Conservation (phyloP, 202 grass and related monocot species). For the Elaeis oleifera region DNA sequence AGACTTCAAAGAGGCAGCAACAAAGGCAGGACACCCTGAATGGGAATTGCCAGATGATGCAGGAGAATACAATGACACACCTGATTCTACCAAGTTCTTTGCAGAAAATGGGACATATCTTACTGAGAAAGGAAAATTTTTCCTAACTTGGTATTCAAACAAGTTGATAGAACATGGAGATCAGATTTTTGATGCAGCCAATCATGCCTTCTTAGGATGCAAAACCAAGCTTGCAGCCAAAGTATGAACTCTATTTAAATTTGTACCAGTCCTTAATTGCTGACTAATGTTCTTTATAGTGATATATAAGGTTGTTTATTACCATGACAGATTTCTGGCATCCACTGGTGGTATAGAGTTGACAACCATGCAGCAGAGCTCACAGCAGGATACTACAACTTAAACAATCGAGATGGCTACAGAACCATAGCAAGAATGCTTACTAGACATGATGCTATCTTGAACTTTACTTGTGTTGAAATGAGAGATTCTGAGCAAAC, state of each 20-base stretch:
- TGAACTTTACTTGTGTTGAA: conserved; percentile 96
- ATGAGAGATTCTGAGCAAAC: conserved; percentile 74
- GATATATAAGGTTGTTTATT: neutral
- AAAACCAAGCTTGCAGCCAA: conserved; percentile 63
- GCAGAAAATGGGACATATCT: conserved; percentile 45
- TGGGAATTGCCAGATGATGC: conserved; percentile 51
- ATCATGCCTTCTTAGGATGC: conserved; percentile 57
- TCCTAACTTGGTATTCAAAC: conserved; percentile 78
- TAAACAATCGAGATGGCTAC: conserved; percentile 75
- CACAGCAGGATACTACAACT: conserved; percentile 75
- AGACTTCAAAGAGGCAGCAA: conserved; percentile 46
- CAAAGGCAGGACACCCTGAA: conserved; percentile 42
- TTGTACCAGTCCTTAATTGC: neutral
- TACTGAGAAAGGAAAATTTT: conserved; percentile 49
- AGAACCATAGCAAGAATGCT: conserved; percentile 74
- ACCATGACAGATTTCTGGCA: conserved; percentile 53
- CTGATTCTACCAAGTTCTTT: conserved; percentile 60
- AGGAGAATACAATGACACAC: conserved; percentile 43
- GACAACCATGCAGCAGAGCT: conserved; percentile 92
- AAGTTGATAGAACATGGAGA: conserved; percentile 60
- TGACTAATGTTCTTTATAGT: neutral
- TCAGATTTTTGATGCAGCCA: conserved; percentile 50
- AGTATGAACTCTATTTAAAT: conserved; percentile 27
- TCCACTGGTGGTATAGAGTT: conserved; percentile 94
- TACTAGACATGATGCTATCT: conserved; percentile 50